These are phyloP conservation scores for Echites panduratus DNA, from an alignment of 257 asterid genomes.

Conservation along the genomic window DNA sequence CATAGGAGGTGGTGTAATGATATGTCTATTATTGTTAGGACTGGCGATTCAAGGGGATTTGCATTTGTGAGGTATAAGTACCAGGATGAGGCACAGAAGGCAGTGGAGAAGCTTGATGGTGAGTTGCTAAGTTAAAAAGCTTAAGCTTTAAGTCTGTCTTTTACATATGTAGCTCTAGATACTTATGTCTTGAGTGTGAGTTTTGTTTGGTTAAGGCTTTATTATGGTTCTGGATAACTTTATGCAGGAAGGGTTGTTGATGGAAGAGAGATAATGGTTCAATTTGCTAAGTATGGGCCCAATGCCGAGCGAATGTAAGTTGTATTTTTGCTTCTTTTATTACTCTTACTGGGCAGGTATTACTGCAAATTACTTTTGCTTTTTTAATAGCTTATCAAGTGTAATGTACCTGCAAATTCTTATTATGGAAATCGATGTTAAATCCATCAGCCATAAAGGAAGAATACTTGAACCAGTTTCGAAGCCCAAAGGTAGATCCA, in stretches of 20 bases:
- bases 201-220: not conserved
- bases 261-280: conserved; percentile 98
- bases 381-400: not conserved
- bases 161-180: no score
- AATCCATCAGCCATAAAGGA: conserved; percentile 59
- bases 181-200: not conserved
- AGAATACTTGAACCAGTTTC: conserved; percentile 69
- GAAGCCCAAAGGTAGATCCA: conserved; percentile 55
- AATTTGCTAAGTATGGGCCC: conserved; percentile 95
- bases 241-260: conserved; percentile 80
- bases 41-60: conserved; percentile 98
- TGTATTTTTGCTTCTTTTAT: not conserved
- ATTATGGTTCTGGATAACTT: not conserved
- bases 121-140: conserved; percentile 8
- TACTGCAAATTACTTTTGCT: not conserved
- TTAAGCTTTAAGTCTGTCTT: not conserved
- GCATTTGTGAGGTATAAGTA: conserved; percentile 94
- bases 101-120: conserved; percentile 97
- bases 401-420: not conserved
- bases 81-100: conserved; percentile 93
- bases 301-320: conserved; percentile 92
- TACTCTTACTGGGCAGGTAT: not conserved
- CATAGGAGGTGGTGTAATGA: not conserved
- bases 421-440: not conserved
- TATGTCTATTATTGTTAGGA: conserved; percentile 34